Evolutionary conservation across 257 asterid species (phyloP).

Genomic region (Solanum peruvianum): DNA sequence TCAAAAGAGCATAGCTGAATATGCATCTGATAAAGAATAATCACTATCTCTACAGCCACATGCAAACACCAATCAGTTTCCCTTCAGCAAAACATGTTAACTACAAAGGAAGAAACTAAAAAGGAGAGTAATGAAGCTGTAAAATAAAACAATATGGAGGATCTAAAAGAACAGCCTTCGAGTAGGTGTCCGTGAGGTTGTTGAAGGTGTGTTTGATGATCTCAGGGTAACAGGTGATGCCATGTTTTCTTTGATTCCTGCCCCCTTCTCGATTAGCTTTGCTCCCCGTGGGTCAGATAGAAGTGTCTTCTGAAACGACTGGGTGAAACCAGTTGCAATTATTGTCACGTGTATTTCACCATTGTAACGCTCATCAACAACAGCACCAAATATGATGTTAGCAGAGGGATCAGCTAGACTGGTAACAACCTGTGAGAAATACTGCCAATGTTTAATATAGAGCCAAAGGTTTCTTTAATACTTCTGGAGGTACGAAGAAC

Average conservation of each 20-base stretch:
- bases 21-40: background rate
- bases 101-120: background rate
- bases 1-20: background rate
- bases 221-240: slow-evolving; percentile 28
- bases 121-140: background rate
- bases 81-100: background rate
- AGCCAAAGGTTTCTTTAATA: background rate
- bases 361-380: slow-evolving; percentile 86
- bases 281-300: slow-evolving; percentile 77
- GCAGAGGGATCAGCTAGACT: slow-evolving; percentile 98
- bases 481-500: background rate
- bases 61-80: background rate
- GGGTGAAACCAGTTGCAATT: slow-evolving; percentile 94
- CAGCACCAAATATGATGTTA: slow-evolving; percentile 95
- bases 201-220: slow-evolving; percentile 17
- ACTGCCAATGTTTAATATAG: background rate
- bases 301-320: slow-evolving; percentile 69
- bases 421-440: slow-evolving; percentile 67
- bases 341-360: slow-evolving; percentile 96
- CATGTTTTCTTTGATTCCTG: slow-evolving; percentile 18
- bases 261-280: slow-evolving; percentile 34
- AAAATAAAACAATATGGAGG: background rate
- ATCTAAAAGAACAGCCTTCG: slow-evolving; percentile 38
- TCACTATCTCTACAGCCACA: slow-evolving; percentile 2
- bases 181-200: slow-evolving; percentile 13